These are phyloP conservation scores for Cercospora brassicicola DNA, from an alignment of 2,329 filamentous ascomycete species.

Conservation along the genomic window DNA sequence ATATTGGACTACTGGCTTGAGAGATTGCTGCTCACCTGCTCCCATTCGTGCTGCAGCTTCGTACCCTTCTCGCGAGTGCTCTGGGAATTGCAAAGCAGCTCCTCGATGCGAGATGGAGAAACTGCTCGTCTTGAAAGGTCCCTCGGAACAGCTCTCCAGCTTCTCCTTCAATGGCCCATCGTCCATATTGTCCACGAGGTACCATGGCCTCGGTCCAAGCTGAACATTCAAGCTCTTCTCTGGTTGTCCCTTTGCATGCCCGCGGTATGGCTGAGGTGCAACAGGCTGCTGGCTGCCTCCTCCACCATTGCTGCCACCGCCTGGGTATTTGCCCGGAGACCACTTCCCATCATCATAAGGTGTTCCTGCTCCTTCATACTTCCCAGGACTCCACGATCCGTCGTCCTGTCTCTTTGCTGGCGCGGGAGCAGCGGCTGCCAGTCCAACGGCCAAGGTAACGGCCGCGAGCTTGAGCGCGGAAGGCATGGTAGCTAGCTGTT, in stretches of 20 bases:
- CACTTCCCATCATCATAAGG: slow-evolving; percentile 7
- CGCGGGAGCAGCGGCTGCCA: slow-evolving; percentile 14
- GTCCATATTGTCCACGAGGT: slow-evolving; percentile 63
- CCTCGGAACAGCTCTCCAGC: slow-evolving; percentile 60
- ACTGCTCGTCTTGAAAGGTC: slow-evolving; percentile 52
- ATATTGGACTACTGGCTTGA: neutral
- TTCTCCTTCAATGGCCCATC: slow-evolving; percentile 60
- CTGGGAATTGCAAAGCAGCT: slow-evolving; percentile 63
- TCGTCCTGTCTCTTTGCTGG: slow-evolving; percentile 8
- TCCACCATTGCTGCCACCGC: neutral
- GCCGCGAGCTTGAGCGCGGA: slow-evolving; percentile 8
- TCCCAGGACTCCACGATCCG: slow-evolving; percentile 2
- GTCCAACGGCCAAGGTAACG: slow-evolving; percentile 7
- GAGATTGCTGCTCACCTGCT: slow-evolving; percentile 46
- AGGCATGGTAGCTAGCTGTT: slow-evolving; percentile 1
- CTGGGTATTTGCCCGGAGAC: slow-evolving; percentile 7
- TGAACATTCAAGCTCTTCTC: slow-evolving; percentile 46
- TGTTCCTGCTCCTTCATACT: slow-evolving; percentile 12
- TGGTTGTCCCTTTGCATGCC: slow-evolving; percentile 8
- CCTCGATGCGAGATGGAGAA: slow-evolving; percentile 65
- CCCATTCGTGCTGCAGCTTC: slow-evolving; percentile 67
- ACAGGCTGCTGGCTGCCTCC: slow-evolving; percentile 6
- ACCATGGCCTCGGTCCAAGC: slow-evolving; percentile 64
- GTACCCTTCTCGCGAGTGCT: slow-evolving; percentile 62
- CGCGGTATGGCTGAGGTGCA: slow-evolving; percentile 1